Conservation (phyloP, 305 asterid genomes). For the Solanum hybrid region DNA sequence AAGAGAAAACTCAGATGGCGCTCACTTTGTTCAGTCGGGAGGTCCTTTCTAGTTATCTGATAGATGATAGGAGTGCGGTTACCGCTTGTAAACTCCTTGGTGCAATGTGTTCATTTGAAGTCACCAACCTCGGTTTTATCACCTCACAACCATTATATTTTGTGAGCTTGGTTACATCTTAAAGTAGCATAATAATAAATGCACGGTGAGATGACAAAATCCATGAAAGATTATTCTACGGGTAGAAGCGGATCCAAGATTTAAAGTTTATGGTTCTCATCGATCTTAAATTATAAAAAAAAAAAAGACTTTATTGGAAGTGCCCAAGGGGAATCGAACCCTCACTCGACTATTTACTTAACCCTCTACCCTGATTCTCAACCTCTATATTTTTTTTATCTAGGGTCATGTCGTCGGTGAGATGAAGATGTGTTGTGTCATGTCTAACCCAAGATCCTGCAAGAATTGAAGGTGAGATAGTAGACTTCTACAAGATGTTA, state of each 20-base stretch:
- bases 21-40: not conserved
- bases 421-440: not conserved
- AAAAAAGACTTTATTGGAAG: not conserved
- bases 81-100: not conserved
- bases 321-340: not conserved
- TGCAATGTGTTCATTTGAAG: not conserved
- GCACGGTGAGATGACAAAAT: not conserved
- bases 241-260: not conserved
- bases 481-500: too few relatives aligned
- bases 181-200: not conserved
- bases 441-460: not conserved
- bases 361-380: not conserved
- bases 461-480: too few relatives aligned
- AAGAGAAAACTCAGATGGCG: not conserved
- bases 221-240: not conserved
- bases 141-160: not conserved
- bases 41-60: constrained; percentile 1
- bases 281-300: not conserved
- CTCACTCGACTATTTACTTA: not conserved
- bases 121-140: not conserved
- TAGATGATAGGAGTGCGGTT: not conserved
- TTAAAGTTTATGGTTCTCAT: not conserved
- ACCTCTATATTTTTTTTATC: not conserved
- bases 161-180: not conserved
- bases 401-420: not conserved